These are phyloP conservation scores for Vigna angularis DNA, from an alignment of 306 rosid species.

Conservation along the genomic window DNA sequence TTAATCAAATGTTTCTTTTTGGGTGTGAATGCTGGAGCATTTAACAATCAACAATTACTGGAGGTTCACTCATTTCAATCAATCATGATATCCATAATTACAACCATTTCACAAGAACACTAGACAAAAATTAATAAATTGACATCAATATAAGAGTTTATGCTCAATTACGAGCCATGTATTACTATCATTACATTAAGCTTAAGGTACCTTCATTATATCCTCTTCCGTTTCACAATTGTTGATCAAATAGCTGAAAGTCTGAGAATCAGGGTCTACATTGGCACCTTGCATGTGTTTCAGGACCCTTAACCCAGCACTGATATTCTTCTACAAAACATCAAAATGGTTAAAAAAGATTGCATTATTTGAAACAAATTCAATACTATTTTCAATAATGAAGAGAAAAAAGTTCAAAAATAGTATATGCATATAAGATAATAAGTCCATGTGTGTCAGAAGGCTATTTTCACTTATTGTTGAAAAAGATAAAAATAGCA, in stretches of 20 bases:
- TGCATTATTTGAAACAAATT: conserved; percentile 24
- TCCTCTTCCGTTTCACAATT: conserved; percentile 72
- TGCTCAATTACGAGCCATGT: not conserved
- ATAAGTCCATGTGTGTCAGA: conserved; percentile 14
- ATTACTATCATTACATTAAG: conserved; percentile 36
- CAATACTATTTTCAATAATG: conserved; percentile 3
- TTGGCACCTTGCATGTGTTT: conserved; percentile 66
- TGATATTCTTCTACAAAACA: conserved; percentile 69
- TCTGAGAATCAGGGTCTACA: conserved; percentile 72
- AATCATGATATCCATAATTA: not conserved
- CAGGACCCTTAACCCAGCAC: conserved; percentile 61
- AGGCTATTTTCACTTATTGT: conserved; percentile 12
- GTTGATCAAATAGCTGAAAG: conserved; percentile 69
- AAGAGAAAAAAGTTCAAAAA: conserved; percentile 16
- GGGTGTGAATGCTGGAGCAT: not conserved
- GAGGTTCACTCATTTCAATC: conserved; percentile 5
- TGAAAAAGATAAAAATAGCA: conserved; percentile 16
- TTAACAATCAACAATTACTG: not conserved
- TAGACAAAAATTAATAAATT: conserved; percentile 16
- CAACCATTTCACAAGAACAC: conserved; percentile 30
- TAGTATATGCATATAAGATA: conserved; percentile 8
- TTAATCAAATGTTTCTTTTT: conserved; percentile 20
- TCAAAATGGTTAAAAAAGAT: conserved; percentile 32
- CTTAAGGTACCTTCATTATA: conserved; percentile 62
- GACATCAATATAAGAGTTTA: conserved; percentile 7